Conservation (phyloP, 352 stramenopile species). For the Phytophthora kernoviae region DNA sequence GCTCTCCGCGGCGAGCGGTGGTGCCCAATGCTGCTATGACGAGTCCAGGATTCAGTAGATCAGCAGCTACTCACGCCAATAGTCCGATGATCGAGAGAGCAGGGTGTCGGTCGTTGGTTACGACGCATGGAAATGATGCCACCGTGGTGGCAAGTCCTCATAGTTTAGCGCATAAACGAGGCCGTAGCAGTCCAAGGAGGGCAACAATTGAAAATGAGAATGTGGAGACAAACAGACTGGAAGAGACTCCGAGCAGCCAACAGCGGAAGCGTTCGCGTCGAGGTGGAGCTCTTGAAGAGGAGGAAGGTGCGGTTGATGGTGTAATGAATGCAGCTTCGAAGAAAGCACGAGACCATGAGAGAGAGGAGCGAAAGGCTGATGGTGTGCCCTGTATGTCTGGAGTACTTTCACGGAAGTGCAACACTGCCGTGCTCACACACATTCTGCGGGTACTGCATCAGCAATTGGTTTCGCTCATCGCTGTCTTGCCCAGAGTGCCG, state of each 20-base stretch:
- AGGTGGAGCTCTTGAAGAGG: constrained; percentile 21
- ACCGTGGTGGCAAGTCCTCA: constrained; percentile 21
- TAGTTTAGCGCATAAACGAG: constrained; percentile 33
- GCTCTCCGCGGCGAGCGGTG: constrained; percentile 25
- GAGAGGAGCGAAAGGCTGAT: constrained; percentile 72
- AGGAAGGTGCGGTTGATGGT: constrained; percentile 19
- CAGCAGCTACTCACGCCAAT: constrained; percentile 14
- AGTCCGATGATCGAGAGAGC: constrained; percentile 22
- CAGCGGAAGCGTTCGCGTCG: constrained; percentile 45
- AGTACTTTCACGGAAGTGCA: constrained; percentile 79
- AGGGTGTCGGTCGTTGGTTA: constrained; percentile 15
- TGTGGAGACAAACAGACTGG: constrained; percentile 22
- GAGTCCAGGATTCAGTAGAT: constrained; percentile 19
- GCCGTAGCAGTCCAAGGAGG: constrained; percentile 26
- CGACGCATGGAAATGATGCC: constrained; percentile 14
- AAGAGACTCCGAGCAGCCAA: constrained; percentile 31
- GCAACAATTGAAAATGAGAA: constrained; percentile 20
- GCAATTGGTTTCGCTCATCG: constrained; percentile 76
- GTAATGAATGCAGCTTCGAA: constrained; percentile 9
- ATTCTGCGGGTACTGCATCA: constrained; percentile 82
- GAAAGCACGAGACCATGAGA: constrained; percentile 26
- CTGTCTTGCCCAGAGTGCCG: constrained; percentile 84
- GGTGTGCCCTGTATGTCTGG: constrained; percentile 82
- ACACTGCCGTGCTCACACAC: constrained; percentile 86
- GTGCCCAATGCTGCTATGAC: constrained; percentile 15